These are phyloP conservation scores for Obelidium mucronatum DNA, from an alignment of 192 early-diverging fungal genomes.

Conservation along the genomic window DNA sequence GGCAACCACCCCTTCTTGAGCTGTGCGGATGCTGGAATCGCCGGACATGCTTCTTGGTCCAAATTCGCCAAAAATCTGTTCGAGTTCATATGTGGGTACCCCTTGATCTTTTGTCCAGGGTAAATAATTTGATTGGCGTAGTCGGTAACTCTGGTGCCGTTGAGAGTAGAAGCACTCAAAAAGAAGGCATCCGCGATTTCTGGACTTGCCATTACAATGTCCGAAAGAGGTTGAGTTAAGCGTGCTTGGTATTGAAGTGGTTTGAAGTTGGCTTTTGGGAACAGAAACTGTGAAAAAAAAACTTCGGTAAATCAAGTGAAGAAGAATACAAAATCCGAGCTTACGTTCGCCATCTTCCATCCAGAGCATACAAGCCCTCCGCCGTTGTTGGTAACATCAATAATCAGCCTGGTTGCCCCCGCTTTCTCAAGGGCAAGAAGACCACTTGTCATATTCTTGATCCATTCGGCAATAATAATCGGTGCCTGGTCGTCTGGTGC, in stretches of 20 bases:
- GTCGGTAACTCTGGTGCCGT: background rate
- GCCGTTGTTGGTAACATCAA: constrained; percentile 46
- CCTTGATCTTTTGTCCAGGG: background rate
- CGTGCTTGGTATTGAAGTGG: background rate
- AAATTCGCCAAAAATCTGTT: background rate
- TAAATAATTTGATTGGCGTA: background rate
- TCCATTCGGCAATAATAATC: constrained; percentile 3
- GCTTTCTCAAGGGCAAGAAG: constrained; percentile 29
- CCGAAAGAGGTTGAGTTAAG: background rate
- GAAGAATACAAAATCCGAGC: too few species aligned
- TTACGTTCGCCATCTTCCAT: constrained; percentile 13
- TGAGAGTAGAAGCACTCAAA: too few species aligned
- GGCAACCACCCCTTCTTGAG: too few species aligned
- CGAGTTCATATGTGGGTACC: background rate
- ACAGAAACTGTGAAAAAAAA: background rate
- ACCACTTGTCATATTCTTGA: constrained; percentile 40
- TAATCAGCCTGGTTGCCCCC: constrained; percentile 41
- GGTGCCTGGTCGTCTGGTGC: background rate
- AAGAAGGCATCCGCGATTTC: background rate
- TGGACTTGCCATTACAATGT: background rate
- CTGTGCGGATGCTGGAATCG: too few species aligned
- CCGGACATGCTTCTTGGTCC: too few species aligned
- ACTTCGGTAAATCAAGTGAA: background rate
- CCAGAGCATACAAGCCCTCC: constrained; percentile 37
- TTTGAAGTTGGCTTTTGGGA: background rate